phyloP scores from a whole-genome alignment of 2,329 filamentous ascomycete genomes.

The Fusarium tupiense region DNA sequence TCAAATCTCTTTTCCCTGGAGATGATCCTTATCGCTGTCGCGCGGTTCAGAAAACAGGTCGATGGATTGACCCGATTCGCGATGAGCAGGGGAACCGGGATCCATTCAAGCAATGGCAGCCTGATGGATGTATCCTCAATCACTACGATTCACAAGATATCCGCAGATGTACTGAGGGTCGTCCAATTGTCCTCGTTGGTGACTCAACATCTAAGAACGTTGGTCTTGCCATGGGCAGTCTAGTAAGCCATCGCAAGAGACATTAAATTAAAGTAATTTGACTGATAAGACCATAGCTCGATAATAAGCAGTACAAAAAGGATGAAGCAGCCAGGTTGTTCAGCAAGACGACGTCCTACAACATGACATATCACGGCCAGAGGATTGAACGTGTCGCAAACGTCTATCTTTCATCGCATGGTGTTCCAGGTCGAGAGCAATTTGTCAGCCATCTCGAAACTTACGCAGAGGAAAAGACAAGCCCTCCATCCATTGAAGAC shows the following conservation, averaged over 20 bases:
- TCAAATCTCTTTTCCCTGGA: background rate
- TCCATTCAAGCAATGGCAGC: conserved; percentile 63
- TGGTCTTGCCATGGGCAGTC: conserved; percentile 59
- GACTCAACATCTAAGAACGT: conserved; percentile 68
- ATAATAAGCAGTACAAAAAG: background rate
- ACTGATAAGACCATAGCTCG: background rate
- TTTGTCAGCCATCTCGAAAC: background rate
- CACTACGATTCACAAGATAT: conserved; percentile 62
- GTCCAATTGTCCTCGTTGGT: conserved; percentile 65
- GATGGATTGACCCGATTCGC: conserved; percentile 54
- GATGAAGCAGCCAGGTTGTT: background rate
- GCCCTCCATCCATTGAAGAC: background rate
- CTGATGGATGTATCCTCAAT: conserved; percentile 66
- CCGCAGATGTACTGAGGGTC: conserved; percentile 59
- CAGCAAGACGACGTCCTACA: background rate
- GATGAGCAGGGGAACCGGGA: conserved; percentile 38
- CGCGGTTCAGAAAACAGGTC: conserved; percentile 59
- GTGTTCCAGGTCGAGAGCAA: background rate
- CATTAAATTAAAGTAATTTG: accelerated
- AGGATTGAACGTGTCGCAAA: background rate
- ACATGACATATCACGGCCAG: conserved; percentile 4
- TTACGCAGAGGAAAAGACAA: background rate
- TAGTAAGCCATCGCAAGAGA: conserved; percentile 22
- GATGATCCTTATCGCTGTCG: conserved; percentile 63
- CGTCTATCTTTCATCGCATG: background rate